These are phyloP conservation scores for Oleoguttula mirabilis DNA, from an alignment of 495 filamentous ascomycete species.

Conservation along the genomic window DNA sequence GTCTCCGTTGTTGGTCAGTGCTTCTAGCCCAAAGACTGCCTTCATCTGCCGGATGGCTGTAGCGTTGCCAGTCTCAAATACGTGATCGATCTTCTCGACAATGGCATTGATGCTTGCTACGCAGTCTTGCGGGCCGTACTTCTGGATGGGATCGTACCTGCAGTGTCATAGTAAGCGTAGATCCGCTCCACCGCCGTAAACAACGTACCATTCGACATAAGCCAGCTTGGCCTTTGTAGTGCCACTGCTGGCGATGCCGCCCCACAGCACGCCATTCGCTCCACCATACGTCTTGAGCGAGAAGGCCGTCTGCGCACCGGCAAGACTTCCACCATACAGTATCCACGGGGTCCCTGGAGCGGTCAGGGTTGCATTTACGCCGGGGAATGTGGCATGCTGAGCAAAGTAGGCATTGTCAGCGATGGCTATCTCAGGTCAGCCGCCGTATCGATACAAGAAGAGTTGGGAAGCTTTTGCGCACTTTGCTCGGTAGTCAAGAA, in stretches of 20 bases:
- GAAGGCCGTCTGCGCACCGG: conserved; percentile 60
- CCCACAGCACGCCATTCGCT: conserved; percentile 50
- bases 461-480: too few species aligned
- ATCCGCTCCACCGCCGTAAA: too few species aligned
- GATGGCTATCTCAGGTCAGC: conserved; percentile 33
- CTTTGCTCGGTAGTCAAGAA: conserved; percentile 66
- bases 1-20: conserved; percentile 46
- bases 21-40: conserved; percentile 43
- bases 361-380: conserved; percentile 46
- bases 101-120: conserved; percentile 45
- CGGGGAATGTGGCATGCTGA: conserved; percentile 49
- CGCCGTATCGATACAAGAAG: too few species aligned
- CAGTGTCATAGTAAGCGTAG: too few species aligned
- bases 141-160: conserved; percentile 49
- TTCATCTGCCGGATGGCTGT: conserved; percentile 41
- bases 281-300: conserved; percentile 46
- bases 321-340: conserved; percentile 62
- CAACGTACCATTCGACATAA: conserved; percentile 63
- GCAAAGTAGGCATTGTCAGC: conserved; percentile 66
- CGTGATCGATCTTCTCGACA: conserved; percentile 53
- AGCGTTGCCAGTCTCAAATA: conserved; percentile 30
- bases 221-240: conserved; percentile 59
- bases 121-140: conserved; percentile 44
- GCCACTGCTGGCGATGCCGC: conserved; percentile 56
- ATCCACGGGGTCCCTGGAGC: conserved; percentile 37